Evolutionary conservation across 306 rosid species (phyloP).

Genomic region (Quercus gilva): DNA sequence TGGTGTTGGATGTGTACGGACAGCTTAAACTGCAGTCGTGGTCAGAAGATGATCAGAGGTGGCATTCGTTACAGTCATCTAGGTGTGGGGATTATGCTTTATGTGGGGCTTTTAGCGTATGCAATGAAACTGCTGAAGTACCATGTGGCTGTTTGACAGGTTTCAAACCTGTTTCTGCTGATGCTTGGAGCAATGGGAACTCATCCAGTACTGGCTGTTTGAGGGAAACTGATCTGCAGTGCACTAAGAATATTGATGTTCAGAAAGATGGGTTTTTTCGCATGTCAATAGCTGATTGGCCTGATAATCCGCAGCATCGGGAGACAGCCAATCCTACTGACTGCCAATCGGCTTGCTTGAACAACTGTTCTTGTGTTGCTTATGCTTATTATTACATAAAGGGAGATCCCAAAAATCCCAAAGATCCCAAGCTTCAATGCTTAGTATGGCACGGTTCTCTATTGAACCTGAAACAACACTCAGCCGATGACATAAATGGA

Average conservation of each 20-base stretch:
- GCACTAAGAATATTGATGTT: background rate
- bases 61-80: background rate
- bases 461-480: background rate
- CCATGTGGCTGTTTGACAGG: background rate
- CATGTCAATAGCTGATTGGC: background rate
- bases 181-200: too few species aligned
- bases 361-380: conserved; percentile 7
- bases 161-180: background rate
- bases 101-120: background rate
- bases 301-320: background rate
- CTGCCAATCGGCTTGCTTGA: conserved; percentile 6
- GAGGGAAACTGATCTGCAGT: background rate
- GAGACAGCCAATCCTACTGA: too few species aligned
- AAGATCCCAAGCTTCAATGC: background rate
- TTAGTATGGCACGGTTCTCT: background rate
- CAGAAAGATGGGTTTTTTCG: background rate
- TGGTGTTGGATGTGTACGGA: background rate
- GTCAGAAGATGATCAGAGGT: background rate
- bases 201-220: background rate
- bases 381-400: background rate
- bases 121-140: background rate
- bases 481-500: background rate
- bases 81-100: background rate
- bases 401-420: too few species aligned
- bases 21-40: background rate